Conservation (phyloP, 345 rosid genomes). For the Boechera retrofracta region DNA sequence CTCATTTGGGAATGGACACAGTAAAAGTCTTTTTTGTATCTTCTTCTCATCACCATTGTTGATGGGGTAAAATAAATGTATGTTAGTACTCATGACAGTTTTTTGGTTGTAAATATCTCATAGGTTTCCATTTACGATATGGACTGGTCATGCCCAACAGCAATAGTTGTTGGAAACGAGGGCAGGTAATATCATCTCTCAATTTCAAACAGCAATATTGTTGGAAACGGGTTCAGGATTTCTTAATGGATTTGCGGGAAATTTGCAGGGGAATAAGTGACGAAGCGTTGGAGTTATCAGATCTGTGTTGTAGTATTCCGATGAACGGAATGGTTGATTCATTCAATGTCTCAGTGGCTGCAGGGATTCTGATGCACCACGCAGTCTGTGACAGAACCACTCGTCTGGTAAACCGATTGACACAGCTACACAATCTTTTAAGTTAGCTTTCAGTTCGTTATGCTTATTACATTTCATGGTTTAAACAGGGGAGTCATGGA, state of each 20-base stretch:
- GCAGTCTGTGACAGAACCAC: constrained; percentile 81
- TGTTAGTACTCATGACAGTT: background rate
- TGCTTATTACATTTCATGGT: background rate
- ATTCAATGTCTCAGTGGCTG: constrained; percentile 95
- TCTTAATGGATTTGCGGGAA: background rate
- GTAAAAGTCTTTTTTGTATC: constrained; percentile 47
- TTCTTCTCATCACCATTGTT: background rate
- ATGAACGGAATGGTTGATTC: constrained; percentile 99
- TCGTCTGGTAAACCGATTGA: constrained; percentile 61
- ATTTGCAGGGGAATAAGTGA: constrained; percentile 82
- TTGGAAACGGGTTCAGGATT: background rate
- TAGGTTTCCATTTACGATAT: constrained; percentile 89
- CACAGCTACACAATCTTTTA: background rate
- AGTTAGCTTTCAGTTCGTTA: background rate
- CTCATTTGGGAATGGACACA: constrained; percentile 84
- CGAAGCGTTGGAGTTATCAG: constrained; percentile 77
- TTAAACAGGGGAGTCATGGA: constrained; percentile 76
- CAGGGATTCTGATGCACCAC: constrained; percentile 93
- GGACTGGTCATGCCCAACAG: constrained; percentile 95
- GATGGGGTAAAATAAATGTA: constrained; percentile 1
- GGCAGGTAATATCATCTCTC: constrained; percentile 52
- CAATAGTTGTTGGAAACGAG: constrained; percentile 96
- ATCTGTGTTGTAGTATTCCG: constrained; percentile 84
- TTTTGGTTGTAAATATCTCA: constrained; percentile 16
- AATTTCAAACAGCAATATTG: background rate